A percentile compares a stretch with the other conserved stretches of the same genome.
phyloP scores from a whole-genome alignment of 164 flowering plant genomes.

The Stephania yunnanensis region DNA sequence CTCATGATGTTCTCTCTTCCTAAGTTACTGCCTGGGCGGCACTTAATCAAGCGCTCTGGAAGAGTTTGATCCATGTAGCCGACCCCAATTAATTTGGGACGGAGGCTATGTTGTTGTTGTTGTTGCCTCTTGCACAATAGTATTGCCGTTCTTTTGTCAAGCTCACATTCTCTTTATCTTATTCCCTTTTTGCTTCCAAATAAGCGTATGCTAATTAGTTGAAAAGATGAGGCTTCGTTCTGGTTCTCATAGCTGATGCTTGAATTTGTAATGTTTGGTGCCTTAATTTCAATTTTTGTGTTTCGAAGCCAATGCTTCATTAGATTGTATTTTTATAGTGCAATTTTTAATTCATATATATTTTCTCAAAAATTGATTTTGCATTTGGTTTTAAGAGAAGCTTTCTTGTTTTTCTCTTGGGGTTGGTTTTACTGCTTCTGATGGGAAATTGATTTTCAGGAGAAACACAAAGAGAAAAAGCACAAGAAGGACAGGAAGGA shows the following conservation, averaged over 20 bases:
- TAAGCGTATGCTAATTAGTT: background rate
- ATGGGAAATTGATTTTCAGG: slow-evolving; percentile 36
- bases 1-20: background rate
- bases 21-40: too few relatives aligned
- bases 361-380: too few relatives aligned
- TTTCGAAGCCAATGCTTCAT: too few relatives aligned
- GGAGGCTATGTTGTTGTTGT: too few relatives aligned
- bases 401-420: background rate
- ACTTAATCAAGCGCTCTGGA: too few relatives aligned
- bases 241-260: background rate
- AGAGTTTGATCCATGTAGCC: too few relatives aligned
- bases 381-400: slow-evolving; percentile 1
- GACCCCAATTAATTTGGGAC: too few relatives aligned
- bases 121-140: background rate
- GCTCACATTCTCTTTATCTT: background rate
- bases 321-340: too few relatives aligned
- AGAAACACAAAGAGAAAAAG: slow-evolving; percentile 58
- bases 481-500: slow-evolving; percentile 55
- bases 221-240: background rate
- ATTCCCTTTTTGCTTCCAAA: background rate
- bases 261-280: background rate
- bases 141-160: background rate
- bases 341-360: too few relatives aligned
- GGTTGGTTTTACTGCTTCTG: slow-evolving; percentile 2
- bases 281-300: too few relatives aligned